Evolutionary conservation across 305 asterid species (phyloP), one percentile per base, ranked within the genome.

Genomic region (Fraxinus platypoda): DNA sequence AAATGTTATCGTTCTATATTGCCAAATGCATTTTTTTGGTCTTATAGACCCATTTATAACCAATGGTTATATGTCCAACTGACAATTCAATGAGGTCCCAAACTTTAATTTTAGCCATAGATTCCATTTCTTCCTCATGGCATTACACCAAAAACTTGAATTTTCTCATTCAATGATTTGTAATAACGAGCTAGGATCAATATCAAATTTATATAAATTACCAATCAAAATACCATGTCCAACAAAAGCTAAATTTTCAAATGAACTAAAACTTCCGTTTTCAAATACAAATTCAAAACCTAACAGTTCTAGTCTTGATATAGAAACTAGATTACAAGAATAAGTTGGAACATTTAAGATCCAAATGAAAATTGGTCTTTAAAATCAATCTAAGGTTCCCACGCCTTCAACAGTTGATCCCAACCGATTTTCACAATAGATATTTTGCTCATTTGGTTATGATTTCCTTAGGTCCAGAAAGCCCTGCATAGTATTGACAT

Each of bases 301-400:
- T 6, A 15, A 34, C 1, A 25, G 26, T 19, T 12, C 49, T 8
- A 75, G 68, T 54, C 13, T 81, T 7, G 43, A 57, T 75, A 81
- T n/a, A 3, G 78, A 74, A 79, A 79, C 49, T n/a, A 74, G 31
- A 52, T 78, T 78, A 7, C 52, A 54, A 70, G 80, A 46, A 62
- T 49, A 83, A 2, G 30, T 34, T 4, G 35, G 78, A 64, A 49
- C 4, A 30, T 77, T 54, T 13, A 9, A 77, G 8, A 52, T 46
- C 72, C 0, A 82, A n/a, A 26, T 41, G n/a, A 19, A 80, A 73
- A 23, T 25, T 13, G 19, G 3, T 30, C 8, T 52, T 70, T 25
- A 46, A 77, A 66, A 46, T 4, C 9, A 82, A 8, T 68, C 28
- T 76, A 70, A 41, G 26, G 79, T 46, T 34, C 41, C 15, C 12